Evolutionary conservation across 2,329 filamentous ascomycete species (phyloP).

Genomic region (Ophiocordyceps robertsii): DNA sequence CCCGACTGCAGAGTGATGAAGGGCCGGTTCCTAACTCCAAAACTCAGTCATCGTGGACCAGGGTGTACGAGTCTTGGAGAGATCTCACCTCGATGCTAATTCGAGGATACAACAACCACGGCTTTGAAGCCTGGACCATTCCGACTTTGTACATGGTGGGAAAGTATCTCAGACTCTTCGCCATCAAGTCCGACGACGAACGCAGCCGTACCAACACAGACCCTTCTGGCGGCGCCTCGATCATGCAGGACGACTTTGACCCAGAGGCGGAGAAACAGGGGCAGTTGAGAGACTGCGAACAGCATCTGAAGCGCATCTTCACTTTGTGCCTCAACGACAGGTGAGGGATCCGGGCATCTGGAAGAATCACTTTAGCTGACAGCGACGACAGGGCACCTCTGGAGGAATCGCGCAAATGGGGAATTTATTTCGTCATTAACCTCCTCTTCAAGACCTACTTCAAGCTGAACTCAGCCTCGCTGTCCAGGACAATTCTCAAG

Average conservation of each 20-base stretch:
- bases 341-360: slow-evolving; percentile 31
- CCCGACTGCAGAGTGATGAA: not conserved
- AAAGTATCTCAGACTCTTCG: slow-evolving; percentile 76
- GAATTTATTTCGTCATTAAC: slow-evolving; percentile 88
- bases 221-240: slow-evolving; percentile 23
- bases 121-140: slow-evolving; percentile 82
- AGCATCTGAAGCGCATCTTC: slow-evolving; percentile 85
- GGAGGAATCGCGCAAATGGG: slow-evolving; percentile 93
- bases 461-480: slow-evolving; percentile 77
- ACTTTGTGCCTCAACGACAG: slow-evolving; percentile 80
- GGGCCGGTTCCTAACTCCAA: slow-evolving; percentile 5
- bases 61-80: slow-evolving; percentile 80
- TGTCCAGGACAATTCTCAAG: slow-evolving; percentile 81
- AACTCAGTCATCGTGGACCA: slow-evolving; percentile 54
- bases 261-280: slow-evolving; percentile 64
- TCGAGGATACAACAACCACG: slow-evolving; percentile 63
- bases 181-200: slow-evolving; percentile 78
- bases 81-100: slow-evolving; percentile 66
- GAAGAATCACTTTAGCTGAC: not conserved
- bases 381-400: slow-evolving; percentile 51
- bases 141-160: slow-evolving; percentile 80
- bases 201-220: slow-evolving; percentile 24
- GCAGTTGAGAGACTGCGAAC: slow-evolving; percentile 79
- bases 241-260: slow-evolving; percentile 72
- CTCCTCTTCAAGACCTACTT: slow-evolving; percentile 98